These are phyloP conservation scores for Colletotrichum abscissum DNA, from an alignment of 2,329 filamentous ascomycete genomes.

Conservation along the genomic window DNA sequence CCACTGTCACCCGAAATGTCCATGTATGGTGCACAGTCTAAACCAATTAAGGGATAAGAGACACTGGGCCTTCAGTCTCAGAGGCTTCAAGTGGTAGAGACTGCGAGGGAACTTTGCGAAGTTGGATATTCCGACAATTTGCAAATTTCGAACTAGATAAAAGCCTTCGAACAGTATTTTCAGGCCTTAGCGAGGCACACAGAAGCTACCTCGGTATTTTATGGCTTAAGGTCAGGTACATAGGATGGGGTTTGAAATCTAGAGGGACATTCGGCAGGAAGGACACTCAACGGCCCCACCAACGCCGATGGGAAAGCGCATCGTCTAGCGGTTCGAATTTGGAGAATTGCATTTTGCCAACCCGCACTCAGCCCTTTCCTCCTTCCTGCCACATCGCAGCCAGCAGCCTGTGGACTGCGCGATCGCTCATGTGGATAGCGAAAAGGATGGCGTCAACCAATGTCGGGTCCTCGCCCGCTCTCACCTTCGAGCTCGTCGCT, in stretches of 20 bases:
- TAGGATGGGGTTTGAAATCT: background rate
- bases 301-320: constrained; percentile 10
- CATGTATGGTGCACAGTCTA: background rate
- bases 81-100: background rate
- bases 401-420: constrained; percentile 15
- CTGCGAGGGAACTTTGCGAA: background rate
- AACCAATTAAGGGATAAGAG: background rate
- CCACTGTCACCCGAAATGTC: background rate
- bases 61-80: background rate
- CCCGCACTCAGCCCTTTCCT: background rate
- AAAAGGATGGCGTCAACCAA: constrained; percentile 60
- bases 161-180: background rate
- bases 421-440: constrained; percentile 34
- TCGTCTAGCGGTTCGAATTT: constrained; percentile 27
- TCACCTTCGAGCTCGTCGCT: constrained; percentile 82
- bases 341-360: background rate
- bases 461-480: constrained; percentile 70
- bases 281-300: background rate
- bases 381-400: background rate
- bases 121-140: background rate
- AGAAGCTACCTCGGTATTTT: background rate
- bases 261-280: background rate
- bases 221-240: background rate
- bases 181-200: background rate
- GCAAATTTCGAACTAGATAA: background rate